Percentiles rank a stretch among this genome's conserved stretches.
Conservation (phyloP, 257 asterid genomes). For the Datura wrightii region DNA sequence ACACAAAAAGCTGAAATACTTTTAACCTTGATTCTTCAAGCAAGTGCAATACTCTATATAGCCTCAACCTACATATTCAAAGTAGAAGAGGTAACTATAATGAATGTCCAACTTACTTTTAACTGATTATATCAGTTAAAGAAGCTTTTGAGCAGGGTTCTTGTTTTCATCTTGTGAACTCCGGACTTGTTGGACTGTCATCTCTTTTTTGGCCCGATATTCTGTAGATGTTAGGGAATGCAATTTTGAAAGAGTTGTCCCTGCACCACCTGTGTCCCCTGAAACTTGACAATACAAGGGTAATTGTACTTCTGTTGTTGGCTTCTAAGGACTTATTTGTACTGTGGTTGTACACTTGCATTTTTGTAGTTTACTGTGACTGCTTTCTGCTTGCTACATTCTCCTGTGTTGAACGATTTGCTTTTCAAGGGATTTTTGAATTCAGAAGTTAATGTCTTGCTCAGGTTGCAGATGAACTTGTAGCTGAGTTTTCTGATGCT, state of each 20-base stretch:
- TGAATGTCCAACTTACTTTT: background rate
- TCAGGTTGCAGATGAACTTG: constrained; percentile 99
- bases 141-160: background rate
- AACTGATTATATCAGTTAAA: background rate
- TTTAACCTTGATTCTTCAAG: background rate
- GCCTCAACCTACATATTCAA: background rate
- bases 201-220: background rate
- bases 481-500: constrained; percentile 92
- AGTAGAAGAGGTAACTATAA: background rate
- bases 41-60: background rate
- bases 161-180: background rate
- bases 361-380: background rate
- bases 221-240: background rate
- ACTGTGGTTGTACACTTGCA: background rate
- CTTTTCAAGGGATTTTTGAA: constrained; percentile 30
- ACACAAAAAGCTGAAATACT: constrained; percentile 26
- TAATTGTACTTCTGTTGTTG: constrained; percentile 21
- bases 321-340: constrained; percentile 6
- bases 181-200: background rate
- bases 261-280: background rate
- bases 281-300: background rate
- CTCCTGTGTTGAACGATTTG: background rate
- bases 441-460: constrained; percentile 30
- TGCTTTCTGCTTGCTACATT: constrained; percentile 5
- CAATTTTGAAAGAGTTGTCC: background rate